These are phyloP conservation scores for Taiwanofungus camphoratus DNA, from an alignment of 1,284 basidiomycete genomes.

Conservation along the genomic window DNA sequence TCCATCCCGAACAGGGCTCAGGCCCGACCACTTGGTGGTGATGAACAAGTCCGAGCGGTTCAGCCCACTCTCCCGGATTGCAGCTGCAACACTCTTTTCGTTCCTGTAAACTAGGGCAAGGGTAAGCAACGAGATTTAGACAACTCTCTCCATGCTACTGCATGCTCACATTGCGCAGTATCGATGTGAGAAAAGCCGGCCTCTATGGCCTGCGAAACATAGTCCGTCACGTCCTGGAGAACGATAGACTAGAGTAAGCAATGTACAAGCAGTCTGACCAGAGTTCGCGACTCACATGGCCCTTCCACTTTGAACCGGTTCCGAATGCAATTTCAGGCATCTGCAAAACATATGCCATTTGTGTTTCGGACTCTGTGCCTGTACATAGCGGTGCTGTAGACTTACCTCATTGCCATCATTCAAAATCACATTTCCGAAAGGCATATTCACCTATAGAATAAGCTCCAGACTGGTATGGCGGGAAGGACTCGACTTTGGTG, in stretches of 20 bases:
- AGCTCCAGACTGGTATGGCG: neutral
- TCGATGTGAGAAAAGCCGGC: slow-evolving; percentile 32
- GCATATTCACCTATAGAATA: slow-evolving; percentile 15
- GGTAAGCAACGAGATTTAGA: neutral
- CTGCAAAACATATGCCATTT: slow-evolving; percentile 9
- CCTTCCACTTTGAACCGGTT: slow-evolving; percentile 30
- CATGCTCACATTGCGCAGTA: slow-evolving; percentile 26
- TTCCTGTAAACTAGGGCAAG: slow-evolving; percentile 31
- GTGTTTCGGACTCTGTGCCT: neutral
- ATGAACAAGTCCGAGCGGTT: slow-evolving; percentile 31
- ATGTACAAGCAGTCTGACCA: neutral
- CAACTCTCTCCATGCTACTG: too few relatives aligned
- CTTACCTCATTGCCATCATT: slow-evolving; percentile 28
- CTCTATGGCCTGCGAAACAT: slow-evolving; percentile 30
- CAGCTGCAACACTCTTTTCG: slow-evolving; percentile 35
- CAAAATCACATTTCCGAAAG: slow-evolving; percentile 24
- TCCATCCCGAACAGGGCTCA: slow-evolving; percentile 47
- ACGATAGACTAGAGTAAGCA: neutral
- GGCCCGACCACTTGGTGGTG: slow-evolving; percentile 53
- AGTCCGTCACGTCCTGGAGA: slow-evolving; percentile 28
- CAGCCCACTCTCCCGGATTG: slow-evolving; percentile 31
- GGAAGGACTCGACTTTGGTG: too few relatives aligned
- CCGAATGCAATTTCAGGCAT: slow-evolving; percentile 29
- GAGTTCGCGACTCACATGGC: slow-evolving; percentile 19
- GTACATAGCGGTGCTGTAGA: neutral